These are phyloP conservation scores for Knoxia roxburghii DNA, from an alignment of 257 asterid species.

Conservation along the genomic window DNA sequence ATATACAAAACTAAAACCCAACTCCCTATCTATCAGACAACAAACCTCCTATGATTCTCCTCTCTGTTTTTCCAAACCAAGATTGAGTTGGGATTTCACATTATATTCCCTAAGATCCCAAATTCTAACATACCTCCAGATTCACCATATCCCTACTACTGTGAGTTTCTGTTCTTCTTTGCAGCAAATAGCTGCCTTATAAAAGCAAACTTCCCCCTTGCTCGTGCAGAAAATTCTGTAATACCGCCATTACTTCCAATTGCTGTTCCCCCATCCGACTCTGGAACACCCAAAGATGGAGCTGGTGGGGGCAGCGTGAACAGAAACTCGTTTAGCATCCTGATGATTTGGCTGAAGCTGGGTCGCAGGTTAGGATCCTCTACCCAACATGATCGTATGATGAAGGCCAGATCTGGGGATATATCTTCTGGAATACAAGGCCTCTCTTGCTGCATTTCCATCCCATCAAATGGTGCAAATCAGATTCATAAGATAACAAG, in stretches of 20 bases:
- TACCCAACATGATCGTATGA: constrained; percentile 94
- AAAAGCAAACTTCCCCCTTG: constrained; percentile 83
- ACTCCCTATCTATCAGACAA: too few relatives aligned
- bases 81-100: too few relatives aligned
- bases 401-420: constrained; percentile 62
- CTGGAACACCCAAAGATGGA: constrained; percentile 34
- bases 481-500: not conserved
- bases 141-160: constrained; percentile 9
- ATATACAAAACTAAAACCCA: too few relatives aligned
- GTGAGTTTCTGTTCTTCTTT: constrained; percentile 71
- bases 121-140: constrained; percentile 6
- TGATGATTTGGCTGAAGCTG: constrained; percentile 76
- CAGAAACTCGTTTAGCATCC: constrained; percentile 76
- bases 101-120: not conserved
- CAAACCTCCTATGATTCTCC: too few relatives aligned
- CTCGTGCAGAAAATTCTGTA: constrained; percentile 65
- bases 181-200: constrained; percentile 85
- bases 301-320: constrained; percentile 46
- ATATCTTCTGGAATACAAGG: constrained; percentile 64
- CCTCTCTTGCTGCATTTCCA: constrained; percentile 82
- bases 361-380: constrained; percentile 96
- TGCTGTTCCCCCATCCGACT: constrained; percentile 38
- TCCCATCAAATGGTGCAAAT: constrained; percentile 4
- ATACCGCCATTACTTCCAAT: constrained; percentile 48
- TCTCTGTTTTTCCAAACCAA: too few relatives aligned